Base-by-base conservation (phyloP, 495 filamentous ascomycete species). In the Podospora didyma region DNA sequence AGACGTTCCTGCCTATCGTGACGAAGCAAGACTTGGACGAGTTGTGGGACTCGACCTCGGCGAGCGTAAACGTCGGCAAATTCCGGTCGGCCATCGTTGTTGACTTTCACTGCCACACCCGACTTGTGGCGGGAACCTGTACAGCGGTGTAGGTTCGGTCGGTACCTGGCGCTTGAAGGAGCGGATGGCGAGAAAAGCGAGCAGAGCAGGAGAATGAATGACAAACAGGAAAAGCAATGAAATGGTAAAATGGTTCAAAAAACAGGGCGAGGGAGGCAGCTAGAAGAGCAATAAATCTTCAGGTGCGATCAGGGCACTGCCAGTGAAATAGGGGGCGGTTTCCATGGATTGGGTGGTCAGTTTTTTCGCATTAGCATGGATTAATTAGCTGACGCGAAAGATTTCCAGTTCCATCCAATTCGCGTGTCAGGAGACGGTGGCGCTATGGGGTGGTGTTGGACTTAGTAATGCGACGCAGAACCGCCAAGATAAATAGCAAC, bases 21-120 rank as follows among this genome's bases (percentile, higher is more conserved):
- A 99, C 90, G 78, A 91, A 99, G 80, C 95, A 97, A 21, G 89
- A 95, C 69, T 92, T 86, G 39, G 69, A 72, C 46, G 80, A 86
- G 65, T 90, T 95, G 70, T 93, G 90, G 60, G 85, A 78, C 66
- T 84, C 82, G 61, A 99, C 84, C 68, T 97, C 89, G 56, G 85
- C 81, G 62, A 78, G 72, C 28, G 87, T 84, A 65, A 96, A 84
- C 20, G 85, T 94, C 41, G 92, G 92, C 24, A 97, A 79, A 39
- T 81, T 86, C 64, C 79, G 80, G 49, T 73, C 74, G 16, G 76
- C 71, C 73, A 76, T 76, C 16, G 59, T 49, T 16, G 47, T 2
- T 49, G 22, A 19, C 45, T 19, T 22, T 14, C 9, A 24, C 20
- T 47, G 45, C 20, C 45, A 24, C 22, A 24, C n/a, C 11, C 45